Evolutionary conservation across 1,284 basidiomycete genomes (phyloP), one percentile per base, ranked within the genome.

Genomic region (Pascua sp.): DNA sequence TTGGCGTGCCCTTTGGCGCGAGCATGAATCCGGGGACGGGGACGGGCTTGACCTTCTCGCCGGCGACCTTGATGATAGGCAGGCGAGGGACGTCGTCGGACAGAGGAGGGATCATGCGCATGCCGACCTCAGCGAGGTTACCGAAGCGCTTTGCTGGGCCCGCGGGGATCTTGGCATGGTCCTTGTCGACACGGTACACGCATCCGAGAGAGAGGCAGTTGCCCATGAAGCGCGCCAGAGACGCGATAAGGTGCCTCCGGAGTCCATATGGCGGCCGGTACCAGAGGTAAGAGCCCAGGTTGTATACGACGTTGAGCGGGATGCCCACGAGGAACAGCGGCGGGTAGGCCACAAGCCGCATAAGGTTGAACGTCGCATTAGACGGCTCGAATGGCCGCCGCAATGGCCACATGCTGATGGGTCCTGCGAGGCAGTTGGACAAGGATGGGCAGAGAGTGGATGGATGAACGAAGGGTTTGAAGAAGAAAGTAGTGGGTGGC

Each of bases 1-100:
- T 7, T 5, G 49, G 17, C 13, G 51, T 43, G 5, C 49, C 51
- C 54, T 60, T 60, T 4, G 59, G 59, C 7, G 57, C 60, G 15
- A 53, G 18, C 47, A 55, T 58, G 47, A 62, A 62, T 9, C 16
- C 43, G 2, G 56, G 48, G 4, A 49, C 18, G 2, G 45, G 39
- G 0, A 15, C 56, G 1, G 56, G n/a, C 50, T 51, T 40, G 37
- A 62, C 56, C 10, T 32, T 18, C 12, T 51, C 51, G 17, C 52
- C 44, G 1, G 50, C 49, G 18, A 47, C 49, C 39, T 43, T 24
- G 46, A 51, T 36, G 8, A 40, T 15, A 5, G 52, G 49, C 3
- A 60, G 49, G 0, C 48, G 45, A 0, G 51, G 42, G 1, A 55
- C 43, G 32, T 51, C 52, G 11, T 42, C 37, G 38, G 24, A 44